Conservation (phyloP, 352 stramenopile species). For the Phytophthora aleatoria region DNA sequence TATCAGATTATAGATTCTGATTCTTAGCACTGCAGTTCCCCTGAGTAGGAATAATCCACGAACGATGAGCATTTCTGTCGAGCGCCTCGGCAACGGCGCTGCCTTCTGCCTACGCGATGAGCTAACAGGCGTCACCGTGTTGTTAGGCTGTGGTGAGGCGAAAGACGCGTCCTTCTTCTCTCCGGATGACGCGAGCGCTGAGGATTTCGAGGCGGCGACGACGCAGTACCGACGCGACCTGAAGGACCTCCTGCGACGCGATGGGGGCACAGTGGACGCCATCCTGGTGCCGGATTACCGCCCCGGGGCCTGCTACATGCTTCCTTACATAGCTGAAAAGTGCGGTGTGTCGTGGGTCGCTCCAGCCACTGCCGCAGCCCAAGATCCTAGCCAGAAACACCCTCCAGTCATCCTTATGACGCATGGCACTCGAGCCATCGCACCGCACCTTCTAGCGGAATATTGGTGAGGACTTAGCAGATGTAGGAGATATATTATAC, state of each 20-base stretch:
- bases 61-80: conserved; percentile 58
- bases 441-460: conserved; percentile 69
- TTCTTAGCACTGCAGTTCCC: neutral
- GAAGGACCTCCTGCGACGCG: conserved; percentile 52
- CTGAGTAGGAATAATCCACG: conserved; percentile 19
- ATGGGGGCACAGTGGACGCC: conserved; percentile 48
- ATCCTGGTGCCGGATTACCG: conserved; percentile 77
- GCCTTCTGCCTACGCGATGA: conserved; percentile 75
- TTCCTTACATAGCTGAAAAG: conserved; percentile 77
- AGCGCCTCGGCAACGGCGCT: conserved; percentile 70
- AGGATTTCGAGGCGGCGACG: conserved; percentile 33
- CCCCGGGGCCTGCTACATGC: conserved; percentile 68
- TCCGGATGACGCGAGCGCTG: conserved; percentile 45
- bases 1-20: conserved; percentile 14
- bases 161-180: conserved; percentile 29
- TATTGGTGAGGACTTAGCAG: conserved; percentile 52
- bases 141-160: conserved; percentile 69
- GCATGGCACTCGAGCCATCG: conserved; percentile 78
- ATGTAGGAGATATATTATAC: neutral
- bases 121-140: conserved; percentile 43
- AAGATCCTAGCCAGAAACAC: conserved; percentile 32
- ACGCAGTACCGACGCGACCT: conserved; percentile 66
- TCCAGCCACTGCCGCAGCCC: conserved; percentile 7
- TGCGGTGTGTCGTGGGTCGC: conserved; percentile 33
- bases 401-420: conserved; percentile 69